A percentile compares a stretch with the other conserved stretches of the same genome.
Conservation (phyloP, 352 stramenopile genomes). For the Phytophthora crassamura region DNA sequence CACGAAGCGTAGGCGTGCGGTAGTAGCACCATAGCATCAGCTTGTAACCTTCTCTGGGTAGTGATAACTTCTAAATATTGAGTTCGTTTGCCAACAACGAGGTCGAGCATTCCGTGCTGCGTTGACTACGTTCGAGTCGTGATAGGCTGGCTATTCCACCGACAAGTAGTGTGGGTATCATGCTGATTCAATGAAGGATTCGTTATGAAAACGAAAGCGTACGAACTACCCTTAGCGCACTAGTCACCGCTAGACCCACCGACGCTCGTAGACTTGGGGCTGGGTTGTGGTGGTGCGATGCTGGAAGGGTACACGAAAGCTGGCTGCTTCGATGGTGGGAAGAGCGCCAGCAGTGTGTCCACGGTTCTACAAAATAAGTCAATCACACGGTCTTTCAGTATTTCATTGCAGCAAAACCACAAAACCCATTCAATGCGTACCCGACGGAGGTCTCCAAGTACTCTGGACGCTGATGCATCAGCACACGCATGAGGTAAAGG, state of each 20-base stretch:
- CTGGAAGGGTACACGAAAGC: conserved; percentile 4
- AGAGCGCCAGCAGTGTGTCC: conserved; percentile 10
- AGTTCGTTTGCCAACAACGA: conserved; percentile 2
- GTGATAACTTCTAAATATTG: conserved; percentile 11
- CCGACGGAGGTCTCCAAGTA: conserved; percentile 14
- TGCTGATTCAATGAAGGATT: no score
- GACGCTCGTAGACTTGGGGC: no score
- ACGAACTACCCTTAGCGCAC: no score
- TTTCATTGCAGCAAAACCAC: not conserved
- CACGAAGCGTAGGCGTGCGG: conserved; percentile 13
- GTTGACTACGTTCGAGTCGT: no score
- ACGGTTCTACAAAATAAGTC: conserved; percentile 10
- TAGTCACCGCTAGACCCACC: no score
- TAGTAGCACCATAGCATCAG: conserved; percentile 3
- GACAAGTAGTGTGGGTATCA: no score
- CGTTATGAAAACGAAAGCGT: no score
- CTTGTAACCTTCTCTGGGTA: conserved; percentile 16
- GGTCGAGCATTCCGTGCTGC: not conserved
- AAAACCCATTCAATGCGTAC: conserved; percentile 9
- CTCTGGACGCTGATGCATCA: conserved; percentile 22
- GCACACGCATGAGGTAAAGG: conserved; percentile 22
- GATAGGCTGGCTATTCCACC: no score
- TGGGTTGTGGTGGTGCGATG: not conserved
- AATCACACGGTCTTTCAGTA: not conserved
- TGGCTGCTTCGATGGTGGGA: conserved; percentile 12